Evolutionary conservation across 768 basidiomycete genomes (phyloP).

Genomic region (Hericium rajendrae): DNA sequence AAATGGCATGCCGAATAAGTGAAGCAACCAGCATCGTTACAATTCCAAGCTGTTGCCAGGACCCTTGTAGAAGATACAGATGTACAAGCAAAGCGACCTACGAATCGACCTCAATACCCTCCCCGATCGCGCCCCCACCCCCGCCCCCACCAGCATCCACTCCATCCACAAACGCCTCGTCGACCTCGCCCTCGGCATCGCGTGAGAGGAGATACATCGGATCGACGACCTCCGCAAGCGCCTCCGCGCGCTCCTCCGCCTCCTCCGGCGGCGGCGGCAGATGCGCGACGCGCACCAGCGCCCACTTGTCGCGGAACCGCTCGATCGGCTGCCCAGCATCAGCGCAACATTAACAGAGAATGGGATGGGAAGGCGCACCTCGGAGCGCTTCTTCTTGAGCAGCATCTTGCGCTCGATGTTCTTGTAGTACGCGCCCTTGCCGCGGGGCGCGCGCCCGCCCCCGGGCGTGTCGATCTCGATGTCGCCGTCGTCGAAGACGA

Average conservation of each 20-base stretch:
- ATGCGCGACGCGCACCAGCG: constrained; percentile 66
- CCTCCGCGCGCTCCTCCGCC: constrained; percentile 68
- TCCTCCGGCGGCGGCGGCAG: constrained; percentile 65
- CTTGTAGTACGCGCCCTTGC: constrained; percentile 79
- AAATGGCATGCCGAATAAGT: no score
- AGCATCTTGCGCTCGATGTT: constrained; percentile 84
- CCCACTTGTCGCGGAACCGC: constrained; percentile 73
- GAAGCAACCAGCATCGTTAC: no score
- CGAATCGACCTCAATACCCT: no score
- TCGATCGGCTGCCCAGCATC: constrained; percentile 44
- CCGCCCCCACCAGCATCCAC: not conserved
- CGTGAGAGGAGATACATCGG: constrained; percentile 42
- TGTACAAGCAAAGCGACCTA: no score
- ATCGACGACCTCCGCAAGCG: constrained; percentile 68
- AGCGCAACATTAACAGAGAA: not conserved
- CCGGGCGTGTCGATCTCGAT: constrained; percentile 23
- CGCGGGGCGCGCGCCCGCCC: constrained; percentile 20
- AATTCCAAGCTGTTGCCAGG: no score
- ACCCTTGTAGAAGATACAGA: no score
- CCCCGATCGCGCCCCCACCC: not conserved
- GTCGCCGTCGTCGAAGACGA: constrained; percentile 55
- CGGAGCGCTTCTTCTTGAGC: constrained; percentile 74
- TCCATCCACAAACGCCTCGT: constrained; percentile 43
- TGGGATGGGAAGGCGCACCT: constrained; percentile 31
- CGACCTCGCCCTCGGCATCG: constrained; percentile 35